Evolutionary conservation across 2,329 filamentous ascomycete species (phyloP), one percentile per base, ranked within the genome.

Genomic region (Plectosphaerella sp.): DNA sequence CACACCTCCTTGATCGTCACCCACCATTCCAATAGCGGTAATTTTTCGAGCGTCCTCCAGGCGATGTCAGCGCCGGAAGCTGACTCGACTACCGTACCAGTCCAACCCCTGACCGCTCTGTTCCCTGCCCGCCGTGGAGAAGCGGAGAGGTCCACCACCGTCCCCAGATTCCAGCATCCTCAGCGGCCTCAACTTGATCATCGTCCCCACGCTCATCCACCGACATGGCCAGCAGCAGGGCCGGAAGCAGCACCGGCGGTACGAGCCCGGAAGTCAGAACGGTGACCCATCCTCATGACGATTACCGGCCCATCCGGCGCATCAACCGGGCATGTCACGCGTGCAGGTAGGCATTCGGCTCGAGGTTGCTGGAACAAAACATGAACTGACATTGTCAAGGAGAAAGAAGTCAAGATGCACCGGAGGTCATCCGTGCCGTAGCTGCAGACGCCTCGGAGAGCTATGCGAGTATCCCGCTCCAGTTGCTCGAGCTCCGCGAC

Each of bases 261-360:
- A 41, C 15, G 16, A 16, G 16, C 18, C 10, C n/a, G n/a, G n/a
- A 24, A 18, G 20, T 7, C 20, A 36, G 35, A 18, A 35, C 47
- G 46, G 46, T 8, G 16, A 11, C 28, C 11, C 10, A 10, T 4
- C 16, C 8, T 12, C 11, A 48, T 14, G 28, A 22, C n/a, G 18
- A 48, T 28, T 48, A 48, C 35, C 35, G 47, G 16, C 47, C 47
- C 5, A 48, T 48, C 35, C 18, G 47, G 15, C 47, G 47, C 18
- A 48, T 48, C 35, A 48, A 48, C 47, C 47, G 39, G 15, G 47
- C 47, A 16, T 48, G 47, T 39, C 37, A 41, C 47, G 47, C 47
- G 14, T 48, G 47, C 47, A 48, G 47, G 47, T 48, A 48, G 7
- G 47, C 20, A 10, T 15, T 10, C 4, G 12, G 18, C 6, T 36